A percentile compares a stretch with the other conserved stretches of the same genome.
These are phyloP conservation scores for Austropuccinia psidii DNA, from an alignment of 1,284 basidiomycete genomes.

Conservation along the genomic window DNA sequence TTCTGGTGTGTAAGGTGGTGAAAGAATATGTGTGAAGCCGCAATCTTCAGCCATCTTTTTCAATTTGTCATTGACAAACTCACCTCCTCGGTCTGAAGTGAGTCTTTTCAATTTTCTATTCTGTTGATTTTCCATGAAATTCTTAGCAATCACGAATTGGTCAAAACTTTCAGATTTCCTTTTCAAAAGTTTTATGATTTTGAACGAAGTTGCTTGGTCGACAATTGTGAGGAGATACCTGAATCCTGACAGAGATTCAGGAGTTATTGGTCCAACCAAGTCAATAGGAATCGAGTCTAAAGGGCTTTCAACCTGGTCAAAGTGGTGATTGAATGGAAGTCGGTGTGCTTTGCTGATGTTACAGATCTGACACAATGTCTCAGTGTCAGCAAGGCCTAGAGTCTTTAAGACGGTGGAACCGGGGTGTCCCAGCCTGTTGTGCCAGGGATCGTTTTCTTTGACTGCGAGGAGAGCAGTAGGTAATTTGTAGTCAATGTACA, in stretches of 20 bases:
- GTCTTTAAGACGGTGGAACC: too few species aligned
- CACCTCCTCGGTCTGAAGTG: conserved; percentile 45
- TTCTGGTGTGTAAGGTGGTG: conserved; percentile 48
- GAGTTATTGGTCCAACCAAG: background rate
- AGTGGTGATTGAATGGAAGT: background rate
- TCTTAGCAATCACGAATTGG: too few species aligned
- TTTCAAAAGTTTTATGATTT: background rate
- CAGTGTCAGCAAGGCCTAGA: too few species aligned
- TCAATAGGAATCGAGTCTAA: background rate
- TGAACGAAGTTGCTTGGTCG: background rate
- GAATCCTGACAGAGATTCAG: background rate
- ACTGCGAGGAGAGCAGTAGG: too few species aligned
- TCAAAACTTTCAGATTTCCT: background rate
- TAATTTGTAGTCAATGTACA: too few species aligned
- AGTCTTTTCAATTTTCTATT: background rate
- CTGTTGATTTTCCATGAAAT: too few species aligned
- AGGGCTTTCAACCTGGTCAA: background rate
- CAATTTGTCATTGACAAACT: conserved; percentile 44
- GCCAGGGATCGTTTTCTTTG: too few species aligned
- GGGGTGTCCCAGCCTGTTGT: too few species aligned
- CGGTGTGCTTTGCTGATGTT: too few species aligned
- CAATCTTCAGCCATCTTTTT: too few species aligned
- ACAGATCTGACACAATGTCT: too few species aligned
- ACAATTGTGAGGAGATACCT: background rate
- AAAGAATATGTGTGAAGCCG: conserved; percentile 46